Evolutionary conservation across 1,139 yeast species (phyloP), one percentile per base, ranked within the genome.

Genomic region (Lodderomyces pseudojiufengensis): DNA sequence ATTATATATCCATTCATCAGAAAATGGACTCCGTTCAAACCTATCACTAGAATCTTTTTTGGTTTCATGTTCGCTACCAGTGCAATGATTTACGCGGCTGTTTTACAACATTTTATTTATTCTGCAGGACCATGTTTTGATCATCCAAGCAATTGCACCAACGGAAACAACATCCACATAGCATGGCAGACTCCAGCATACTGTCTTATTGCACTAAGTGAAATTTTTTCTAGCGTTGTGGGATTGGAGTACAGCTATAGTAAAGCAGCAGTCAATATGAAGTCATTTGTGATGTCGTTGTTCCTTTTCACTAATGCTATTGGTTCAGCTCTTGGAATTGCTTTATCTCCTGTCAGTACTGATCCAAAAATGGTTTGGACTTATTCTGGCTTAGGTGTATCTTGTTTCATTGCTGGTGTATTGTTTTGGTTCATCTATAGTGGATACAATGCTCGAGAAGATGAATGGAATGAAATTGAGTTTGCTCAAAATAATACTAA

Each of bases 61-160:
- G 96, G 97, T 9, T 87, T 87, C 65, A 59, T 81, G 59, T 68
- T 84, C 40, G 88, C 82, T 37, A 60, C 88, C 5, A 51, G 72
- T 29, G 74, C 95, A 27, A 83, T 84, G 80, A 74, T 79, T 24
- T 79, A 83, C 54, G 94, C 95, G 38, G 92, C 95, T 11, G 80
- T 84, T 29, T 71, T 85, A 46, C 96, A 88, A 63, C 77, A 79
- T 54, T 68, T 66, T 53, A 80, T 88, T 45, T 87, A 87, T 64
- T 55, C 62, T 33, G 68, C 84, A 6, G 87, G 87, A 15, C 92
- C 94, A 41, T 86, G 95, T 72, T 86, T 79, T 49, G 76, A 79
- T 43, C 47, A 52, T 37, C 90, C 94, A 30, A 55, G 53, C 48
- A 46, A 45, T 23, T 62, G 70, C 55, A 79, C 80, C 38, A 76